A percentile compares a stretch with the other conserved stretches of the same genome.
phyloP scores from a whole-genome alignment of 345 rosid genomes.

The Cardamine chenopodiifolia region DNA sequence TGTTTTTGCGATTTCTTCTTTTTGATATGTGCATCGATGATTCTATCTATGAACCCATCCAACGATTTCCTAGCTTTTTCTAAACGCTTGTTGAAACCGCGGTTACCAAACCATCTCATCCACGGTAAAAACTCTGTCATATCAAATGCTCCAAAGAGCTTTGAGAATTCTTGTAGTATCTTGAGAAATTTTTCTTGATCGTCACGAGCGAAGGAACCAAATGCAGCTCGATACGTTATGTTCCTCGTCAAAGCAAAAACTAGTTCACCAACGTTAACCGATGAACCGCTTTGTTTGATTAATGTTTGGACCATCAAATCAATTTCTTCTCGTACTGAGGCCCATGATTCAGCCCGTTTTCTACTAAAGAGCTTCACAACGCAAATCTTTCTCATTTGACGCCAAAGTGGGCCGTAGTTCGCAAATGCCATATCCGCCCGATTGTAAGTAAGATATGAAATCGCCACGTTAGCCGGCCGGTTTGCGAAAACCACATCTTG shows the following conservation, averaged over 20 bases:
- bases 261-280: constrained; percentile 69
- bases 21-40: constrained; percentile 71
- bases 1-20: constrained; percentile 38
- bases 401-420: constrained; percentile 90
- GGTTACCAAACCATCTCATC: constrained; percentile 63
- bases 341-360: constrained; percentile 88
- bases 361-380: constrained; percentile 82
- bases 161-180: constrained; percentile 86
- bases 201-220: constrained; percentile 61
- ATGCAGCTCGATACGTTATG: constrained; percentile 82
- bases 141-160: constrained; percentile 84
- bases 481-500: constrained; percentile 72
- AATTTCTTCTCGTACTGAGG: constrained; percentile 82
- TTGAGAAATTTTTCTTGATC: constrained; percentile 70
- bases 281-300: constrained; percentile 43
- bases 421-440: constrained; percentile 97
- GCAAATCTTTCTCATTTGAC: constrained; percentile 89
- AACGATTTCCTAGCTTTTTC: constrained; percentile 61
- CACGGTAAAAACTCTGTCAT: constrained; percentile 78
- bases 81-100: constrained; percentile 54
- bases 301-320: constrained; percentile 48
- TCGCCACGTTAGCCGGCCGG: constrained; percentile 74
- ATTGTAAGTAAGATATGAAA: constrained; percentile 66
- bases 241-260: constrained; percentile 68
- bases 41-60: constrained; percentile 71